These are phyloP conservation scores for Hebeloma cylindrosporum DNA, from an alignment of 768 basidiomycete species.

Conservation along the genomic window DNA sequence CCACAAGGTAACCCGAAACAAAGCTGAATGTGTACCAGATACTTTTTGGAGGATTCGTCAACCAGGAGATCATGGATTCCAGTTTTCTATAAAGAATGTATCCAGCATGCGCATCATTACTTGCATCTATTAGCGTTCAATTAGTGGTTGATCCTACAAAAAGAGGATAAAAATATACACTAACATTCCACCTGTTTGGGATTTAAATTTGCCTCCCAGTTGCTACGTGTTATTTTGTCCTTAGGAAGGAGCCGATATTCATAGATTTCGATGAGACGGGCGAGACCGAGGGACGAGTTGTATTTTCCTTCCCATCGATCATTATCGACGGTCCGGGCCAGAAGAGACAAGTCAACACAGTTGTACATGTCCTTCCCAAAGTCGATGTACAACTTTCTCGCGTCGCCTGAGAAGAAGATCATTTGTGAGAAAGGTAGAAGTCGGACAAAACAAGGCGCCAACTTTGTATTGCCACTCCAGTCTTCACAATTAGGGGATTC, in stretches of 20 bases:
- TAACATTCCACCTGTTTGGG: slow-evolving; percentile 58
- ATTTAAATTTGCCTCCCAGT: slow-evolving; percentile 62
- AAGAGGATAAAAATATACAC: slow-evolving; percentile 25
- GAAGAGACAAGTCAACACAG: slow-evolving; percentile 68
- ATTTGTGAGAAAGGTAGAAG: slow-evolving; percentile 10
- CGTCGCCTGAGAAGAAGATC: slow-evolving; percentile 51
- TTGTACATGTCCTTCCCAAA: slow-evolving; percentile 43
- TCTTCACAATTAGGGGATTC: slow-evolving; percentile 56
- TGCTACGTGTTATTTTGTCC: slow-evolving; percentile 59
- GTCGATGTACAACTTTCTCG: slow-evolving; percentile 59
- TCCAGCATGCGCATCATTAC: slow-evolving; percentile 70
- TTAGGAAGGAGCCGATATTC: slow-evolving; percentile 53
- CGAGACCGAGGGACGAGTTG: slow-evolving; percentile 56
- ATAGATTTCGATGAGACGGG: slow-evolving; percentile 65
- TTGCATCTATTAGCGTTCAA: slow-evolving; percentile 51
- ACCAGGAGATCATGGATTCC: slow-evolving; percentile 36
- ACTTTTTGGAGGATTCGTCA: slow-evolving; percentile 34
- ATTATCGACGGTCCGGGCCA: slow-evolving; percentile 73
- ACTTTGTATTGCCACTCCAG: slow-evolving; percentile 77
- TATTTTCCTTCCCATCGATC: slow-evolving; percentile 73
- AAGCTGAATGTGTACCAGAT: slow-evolving; percentile 60
- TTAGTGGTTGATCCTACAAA: not conserved
- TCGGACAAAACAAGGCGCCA: slow-evolving; percentile 20
- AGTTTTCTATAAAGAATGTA: slow-evolving; percentile 53
- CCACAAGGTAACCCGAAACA: slow-evolving; percentile 45